Evolutionary conservation across 2,329 filamentous ascomycete species (phyloP).

Genomic region (Arthrobotrys sphaeroides): DNA sequence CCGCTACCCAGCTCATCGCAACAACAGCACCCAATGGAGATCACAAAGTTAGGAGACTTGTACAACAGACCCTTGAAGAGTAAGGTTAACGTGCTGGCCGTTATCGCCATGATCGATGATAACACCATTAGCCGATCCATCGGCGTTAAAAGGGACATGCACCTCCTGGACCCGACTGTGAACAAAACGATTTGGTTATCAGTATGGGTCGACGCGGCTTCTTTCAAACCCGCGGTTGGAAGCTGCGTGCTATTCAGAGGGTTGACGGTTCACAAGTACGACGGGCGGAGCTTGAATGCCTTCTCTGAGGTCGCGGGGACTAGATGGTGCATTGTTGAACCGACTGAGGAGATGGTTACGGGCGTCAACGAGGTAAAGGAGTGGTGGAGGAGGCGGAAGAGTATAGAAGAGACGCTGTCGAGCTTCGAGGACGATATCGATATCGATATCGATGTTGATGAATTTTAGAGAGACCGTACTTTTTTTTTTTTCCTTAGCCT

Average conservation of each 20-base stretch:
- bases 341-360: conserved; percentile 11
- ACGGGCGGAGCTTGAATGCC: conserved; percentile 51
- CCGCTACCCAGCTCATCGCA: conserved; percentile 18
- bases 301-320: conserved; percentile 27
- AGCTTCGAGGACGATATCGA: conserved; percentile 29
- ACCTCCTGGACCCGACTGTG: conserved; percentile 39
- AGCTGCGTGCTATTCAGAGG: conserved; percentile 44
- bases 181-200: conserved; percentile 41
- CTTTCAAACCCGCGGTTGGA: conserved; percentile 30
- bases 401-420: conserved; percentile 19
- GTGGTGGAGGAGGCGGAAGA: conserved; percentile 42
- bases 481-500: neutral
- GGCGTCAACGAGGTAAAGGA: conserved; percentile 36
- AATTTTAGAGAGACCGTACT: neutral
- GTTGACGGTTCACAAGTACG: conserved; percentile 45
- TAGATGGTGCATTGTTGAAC: conserved; percentile 26
- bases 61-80: conserved; percentile 34
- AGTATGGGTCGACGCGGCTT: conserved; percentile 46
- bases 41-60: conserved; percentile 44
- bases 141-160: conserved; percentile 53
- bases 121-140: conserved; percentile 47
- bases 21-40: conserved; percentile 35
- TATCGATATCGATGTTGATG: neutral
- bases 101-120: conserved; percentile 23
- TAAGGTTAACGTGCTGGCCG: conserved; percentile 20